phyloP scores from a whole-genome alignment of 192 early-diverging fungal species.

The Rhizoclosmatium sp. region DNA sequence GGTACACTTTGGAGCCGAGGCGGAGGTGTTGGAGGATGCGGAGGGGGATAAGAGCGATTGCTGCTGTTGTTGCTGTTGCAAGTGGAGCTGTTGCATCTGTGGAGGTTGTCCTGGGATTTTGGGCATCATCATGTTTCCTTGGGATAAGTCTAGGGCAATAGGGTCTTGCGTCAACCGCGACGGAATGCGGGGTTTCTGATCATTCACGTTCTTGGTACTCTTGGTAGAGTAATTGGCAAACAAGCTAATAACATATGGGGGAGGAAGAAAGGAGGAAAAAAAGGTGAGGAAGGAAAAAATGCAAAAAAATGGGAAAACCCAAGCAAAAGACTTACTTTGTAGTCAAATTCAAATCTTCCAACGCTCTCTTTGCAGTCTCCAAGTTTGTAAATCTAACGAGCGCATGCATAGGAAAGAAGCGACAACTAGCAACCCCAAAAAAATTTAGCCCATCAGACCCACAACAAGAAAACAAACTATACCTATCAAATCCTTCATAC shows the following conservation, averaged over 20 bases:
- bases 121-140: background rate
- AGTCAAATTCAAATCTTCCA: constrained; percentile 59
- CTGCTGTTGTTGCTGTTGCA: constrained; percentile 22
- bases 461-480: background rate
- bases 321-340: constrained; percentile 41
- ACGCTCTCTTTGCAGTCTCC: constrained; percentile 50
- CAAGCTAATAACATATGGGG: constrained; percentile 9
- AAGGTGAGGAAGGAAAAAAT: background rate
- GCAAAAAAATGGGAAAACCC: background rate
- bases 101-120: background rate
- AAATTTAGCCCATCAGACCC: background rate
- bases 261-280: background rate
- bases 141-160: background rate
- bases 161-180: constrained; percentile 7
- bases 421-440: constrained; percentile 38
- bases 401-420: constrained; percentile 60
- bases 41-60: constrained; percentile 14
- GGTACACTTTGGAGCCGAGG: constrained; percentile 45
- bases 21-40: constrained; percentile 31
- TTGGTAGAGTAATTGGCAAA: constrained; percentile 64
- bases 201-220: constrained; percentile 47
- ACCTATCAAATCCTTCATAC: constrained; percentile 62
- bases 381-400: constrained; percentile 56
- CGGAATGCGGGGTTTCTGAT: constrained; percentile 14
- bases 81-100: background rate